Evolutionary conservation across 1,284 basidiomycete genomes (phyloP).

Genomic region (Fomitopsis pinicola): DNA sequence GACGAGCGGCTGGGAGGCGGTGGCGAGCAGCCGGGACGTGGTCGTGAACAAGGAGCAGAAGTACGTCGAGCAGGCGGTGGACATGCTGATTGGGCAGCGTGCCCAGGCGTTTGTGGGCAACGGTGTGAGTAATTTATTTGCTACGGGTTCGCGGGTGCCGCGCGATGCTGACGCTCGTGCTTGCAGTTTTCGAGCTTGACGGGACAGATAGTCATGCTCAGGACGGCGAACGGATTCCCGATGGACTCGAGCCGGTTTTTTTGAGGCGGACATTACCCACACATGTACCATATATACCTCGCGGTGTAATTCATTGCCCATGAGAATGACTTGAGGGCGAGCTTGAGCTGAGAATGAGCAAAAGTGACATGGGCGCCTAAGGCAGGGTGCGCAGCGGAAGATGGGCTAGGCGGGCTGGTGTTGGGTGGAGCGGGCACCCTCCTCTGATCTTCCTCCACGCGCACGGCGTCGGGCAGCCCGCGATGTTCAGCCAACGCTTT

Average conservation of each 20-base stretch:
- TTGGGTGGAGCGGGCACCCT: not conserved
- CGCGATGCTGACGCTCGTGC: not conserved
- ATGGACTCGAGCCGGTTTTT: constrained; percentile 23
- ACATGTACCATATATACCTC: not conserved
- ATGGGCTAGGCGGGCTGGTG: not conserved
- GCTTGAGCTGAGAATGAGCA: not conserved
- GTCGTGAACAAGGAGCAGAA: constrained; percentile 33
- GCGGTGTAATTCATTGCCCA: not conserved
- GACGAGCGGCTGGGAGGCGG: constrained; percentile 10
- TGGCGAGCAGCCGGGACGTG: constrained; percentile 33
- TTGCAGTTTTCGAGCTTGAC: constrained; percentile 56
- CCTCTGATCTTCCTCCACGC: not conserved
- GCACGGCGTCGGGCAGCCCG: constrained; percentile 1
- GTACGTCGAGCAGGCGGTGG: constrained; percentile 34
- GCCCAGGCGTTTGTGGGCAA: constrained; percentile 44
- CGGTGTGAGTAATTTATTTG: constrained; percentile 30
- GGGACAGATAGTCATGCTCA: constrained; percentile 53
- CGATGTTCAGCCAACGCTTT: constrained; percentile 3
- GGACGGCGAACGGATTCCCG: constrained; percentile 35
- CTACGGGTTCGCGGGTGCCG: constrained; percentile 15
- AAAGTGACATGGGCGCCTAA: not conserved
- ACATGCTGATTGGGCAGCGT: constrained; percentile 41
- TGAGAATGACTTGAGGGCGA: not conserved
- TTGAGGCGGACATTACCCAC: constrained; percentile 8
- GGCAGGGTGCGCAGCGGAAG: not conserved